Percentiles rank a stretch among this genome's conserved stretches.
phyloP scores from a whole-genome alignment of 2,329 filamentous ascomycete species.

The Fusarium sp. region DNA sequence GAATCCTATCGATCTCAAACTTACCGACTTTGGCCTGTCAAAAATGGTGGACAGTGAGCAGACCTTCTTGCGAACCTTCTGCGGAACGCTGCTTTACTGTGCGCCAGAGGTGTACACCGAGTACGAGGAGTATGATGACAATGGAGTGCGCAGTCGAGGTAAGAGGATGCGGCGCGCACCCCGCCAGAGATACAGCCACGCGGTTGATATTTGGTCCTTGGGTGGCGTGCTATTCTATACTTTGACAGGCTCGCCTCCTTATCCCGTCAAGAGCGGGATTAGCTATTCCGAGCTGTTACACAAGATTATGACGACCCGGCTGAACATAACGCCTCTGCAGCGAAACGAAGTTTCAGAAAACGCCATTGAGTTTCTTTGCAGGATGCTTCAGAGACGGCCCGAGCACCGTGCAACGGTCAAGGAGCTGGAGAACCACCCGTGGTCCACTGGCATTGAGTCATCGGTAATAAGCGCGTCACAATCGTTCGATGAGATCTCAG shows the following conservation, averaged over 20 bases:
- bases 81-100: constrained; percentile 93
- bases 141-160: constrained; percentile 68
- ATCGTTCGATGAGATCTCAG: constrained; percentile 67
- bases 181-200: constrained; percentile 80
- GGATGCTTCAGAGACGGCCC: constrained; percentile 85
- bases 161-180: constrained; percentile 66
- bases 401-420: constrained; percentile 75
- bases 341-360: constrained; percentile 65
- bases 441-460: constrained; percentile 62
- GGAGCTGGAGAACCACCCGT: constrained; percentile 74
- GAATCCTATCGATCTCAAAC: constrained; percentile 80
- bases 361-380: constrained; percentile 75
- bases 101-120: constrained; percentile 94
- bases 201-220: constrained; percentile 95
- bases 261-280: constrained; percentile 76
- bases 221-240: constrained; percentile 90
- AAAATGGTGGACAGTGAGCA: constrained; percentile 91
- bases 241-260: constrained; percentile 81
- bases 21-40: constrained; percentile 95
- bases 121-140: constrained; percentile 71
- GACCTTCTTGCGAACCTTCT: constrained; percentile 95
- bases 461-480: constrained; percentile 51
- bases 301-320: constrained; percentile 80
- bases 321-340: constrained; percentile 71
- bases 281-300: constrained; percentile 81